Evolutionary conservation across 108 stramenopile genomes (phyloP), one percentile per base, ranked within the genome.

Genomic region (Mediolabrus comicus): DNA sequence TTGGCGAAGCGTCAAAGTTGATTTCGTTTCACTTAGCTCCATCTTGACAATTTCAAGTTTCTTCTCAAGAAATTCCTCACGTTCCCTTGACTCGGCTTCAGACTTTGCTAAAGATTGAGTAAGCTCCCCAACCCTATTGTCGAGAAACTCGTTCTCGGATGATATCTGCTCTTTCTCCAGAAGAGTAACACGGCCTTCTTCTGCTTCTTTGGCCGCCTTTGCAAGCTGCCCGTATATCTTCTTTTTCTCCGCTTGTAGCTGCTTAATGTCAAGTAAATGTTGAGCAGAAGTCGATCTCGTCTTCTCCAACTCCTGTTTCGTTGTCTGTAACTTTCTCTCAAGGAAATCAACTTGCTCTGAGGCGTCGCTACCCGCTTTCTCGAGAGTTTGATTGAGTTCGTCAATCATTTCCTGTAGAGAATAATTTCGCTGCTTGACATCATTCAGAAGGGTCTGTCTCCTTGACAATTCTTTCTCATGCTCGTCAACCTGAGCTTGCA

Each of bases 371-470:
- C 28, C 55, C 16, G 29, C n/a, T 30, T n/a, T 56, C 29, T 56
- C 28, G 2, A 56, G 13, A 2, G 55, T 16, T 56, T 56, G 19
- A n/a, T 56, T 29, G 14, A 30, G 55, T n/a, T 31, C 28, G 11
- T 56, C 55, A 30, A 33, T 65, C 28, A 28, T 33, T 30, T 65
- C 51, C 63, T 52, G 49, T 11, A 39, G 54, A 14, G 19, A 32
- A 26, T 55, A 35, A 33, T 57, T 29, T 68, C 67, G 67, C 36
- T 68, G 39, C 53, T 38, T 57, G 14, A 13, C 24, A 28, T 22
- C 53, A 53, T 34, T 12, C 34, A 22, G 54, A 34, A 33, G 65
- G 34, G 25, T 11, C 27, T 53, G 53, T 25, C 24, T 66, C 27
- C 26, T 35, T 16, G 33, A 9, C 24, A 66, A 35, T 9, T 66